phyloP scores from a whole-genome alignment of 441 rosid species.

The Breynia disticha region DNA sequence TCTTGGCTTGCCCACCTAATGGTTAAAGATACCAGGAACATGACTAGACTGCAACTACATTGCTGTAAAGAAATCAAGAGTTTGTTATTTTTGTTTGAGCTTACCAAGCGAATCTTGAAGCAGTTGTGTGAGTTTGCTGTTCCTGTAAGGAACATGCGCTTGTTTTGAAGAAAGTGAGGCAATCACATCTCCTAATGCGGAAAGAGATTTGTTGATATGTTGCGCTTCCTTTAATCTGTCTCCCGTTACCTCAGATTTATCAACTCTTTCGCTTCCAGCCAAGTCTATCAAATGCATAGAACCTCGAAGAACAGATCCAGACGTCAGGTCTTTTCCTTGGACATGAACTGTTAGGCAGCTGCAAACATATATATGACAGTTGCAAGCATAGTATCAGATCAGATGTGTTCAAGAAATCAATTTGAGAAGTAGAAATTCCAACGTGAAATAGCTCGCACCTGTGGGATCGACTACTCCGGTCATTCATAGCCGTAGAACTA shows the following conservation, averaged over 20 bases:
- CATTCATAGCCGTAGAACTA: constrained; percentile 68
- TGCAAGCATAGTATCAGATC: too few species aligned
- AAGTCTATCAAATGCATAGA: constrained; percentile 89
- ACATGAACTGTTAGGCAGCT: constrained; percentile 89
- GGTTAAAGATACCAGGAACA: constrained; percentile 7
- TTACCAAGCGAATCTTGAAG: constrained; percentile 92
- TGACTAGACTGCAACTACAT: not conserved
- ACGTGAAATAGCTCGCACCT: constrained; percentile 26
- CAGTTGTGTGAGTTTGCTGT: constrained; percentile 88
- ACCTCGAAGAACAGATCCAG: constrained; percentile 58
- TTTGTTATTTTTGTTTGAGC: constrained; percentile 1
- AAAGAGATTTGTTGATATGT: constrained; percentile 76
- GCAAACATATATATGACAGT: constrained; percentile 15
- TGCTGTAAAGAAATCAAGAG: not conserved
- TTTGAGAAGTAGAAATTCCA: not conserved
- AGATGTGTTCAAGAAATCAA: not conserved
- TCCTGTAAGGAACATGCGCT: constrained; percentile 79
- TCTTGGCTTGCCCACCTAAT: constrained; percentile 89
- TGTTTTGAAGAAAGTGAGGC: constrained; percentile 69
- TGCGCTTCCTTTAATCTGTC: constrained; percentile 89
- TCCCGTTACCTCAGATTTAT: constrained; percentile 79
- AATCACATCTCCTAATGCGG: constrained; percentile 90
- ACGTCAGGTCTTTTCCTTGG: constrained; percentile 68
- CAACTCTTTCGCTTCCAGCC: constrained; percentile 88
- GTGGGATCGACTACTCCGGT: constrained; percentile 78